phyloP scores from a whole-genome alignment of 495 filamentous ascomycete species.

The Xanthoparmelia taractica region DNA sequence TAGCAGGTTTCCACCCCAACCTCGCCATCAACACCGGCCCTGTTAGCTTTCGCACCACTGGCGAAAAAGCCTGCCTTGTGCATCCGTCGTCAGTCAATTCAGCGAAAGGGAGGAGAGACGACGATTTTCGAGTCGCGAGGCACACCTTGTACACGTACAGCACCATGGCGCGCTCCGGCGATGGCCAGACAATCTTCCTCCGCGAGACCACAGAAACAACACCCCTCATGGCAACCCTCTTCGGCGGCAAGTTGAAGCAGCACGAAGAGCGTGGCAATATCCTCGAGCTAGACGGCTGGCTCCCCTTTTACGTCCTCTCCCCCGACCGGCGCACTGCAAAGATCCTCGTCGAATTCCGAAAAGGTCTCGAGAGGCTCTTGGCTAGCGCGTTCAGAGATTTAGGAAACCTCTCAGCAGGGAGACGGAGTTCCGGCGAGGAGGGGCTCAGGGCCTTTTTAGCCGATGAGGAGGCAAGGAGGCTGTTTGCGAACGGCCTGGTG shows the following conservation, averaged over 20 bases:
- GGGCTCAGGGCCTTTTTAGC: slow-evolving; percentile 29
- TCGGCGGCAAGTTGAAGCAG: slow-evolving; percentile 41
- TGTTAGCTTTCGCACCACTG: slow-evolving; percentile 33
- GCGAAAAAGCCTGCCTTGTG: slow-evolving; percentile 37
- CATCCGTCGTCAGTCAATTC: slow-evolving; percentile 41
- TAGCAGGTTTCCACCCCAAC: slow-evolving; percentile 45
- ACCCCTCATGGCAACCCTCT: slow-evolving; percentile 41
- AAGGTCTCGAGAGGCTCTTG: slow-evolving; percentile 32
- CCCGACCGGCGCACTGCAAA: slow-evolving; percentile 31
- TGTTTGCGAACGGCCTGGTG: slow-evolving; percentile 37
- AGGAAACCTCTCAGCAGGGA: slow-evolving; percentile 1
- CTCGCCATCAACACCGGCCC: slow-evolving; percentile 35
- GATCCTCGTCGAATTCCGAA: slow-evolving; percentile 39
- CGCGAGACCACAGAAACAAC: slow-evolving; percentile 40
- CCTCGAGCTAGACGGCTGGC: slow-evolving; percentile 44
- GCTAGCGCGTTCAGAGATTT: slow-evolving; percentile 22
- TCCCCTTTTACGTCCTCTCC: slow-evolving; percentile 35
- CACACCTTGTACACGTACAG: slow-evolving; percentile 36
- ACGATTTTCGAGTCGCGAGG: not conserved
- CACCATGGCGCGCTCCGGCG: slow-evolving; percentile 34
- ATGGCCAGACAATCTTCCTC: slow-evolving; percentile 38
- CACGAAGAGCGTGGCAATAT: slow-evolving; percentile 22
- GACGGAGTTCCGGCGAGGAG: not conserved
- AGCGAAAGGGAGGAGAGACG: slow-evolving; percentile 13
- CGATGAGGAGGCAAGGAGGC: slow-evolving; percentile 34